These are phyloP conservation scores for Colletotrichum magnum DNA, from an alignment of 2,329 filamentous ascomycete species.

Conservation along the genomic window DNA sequence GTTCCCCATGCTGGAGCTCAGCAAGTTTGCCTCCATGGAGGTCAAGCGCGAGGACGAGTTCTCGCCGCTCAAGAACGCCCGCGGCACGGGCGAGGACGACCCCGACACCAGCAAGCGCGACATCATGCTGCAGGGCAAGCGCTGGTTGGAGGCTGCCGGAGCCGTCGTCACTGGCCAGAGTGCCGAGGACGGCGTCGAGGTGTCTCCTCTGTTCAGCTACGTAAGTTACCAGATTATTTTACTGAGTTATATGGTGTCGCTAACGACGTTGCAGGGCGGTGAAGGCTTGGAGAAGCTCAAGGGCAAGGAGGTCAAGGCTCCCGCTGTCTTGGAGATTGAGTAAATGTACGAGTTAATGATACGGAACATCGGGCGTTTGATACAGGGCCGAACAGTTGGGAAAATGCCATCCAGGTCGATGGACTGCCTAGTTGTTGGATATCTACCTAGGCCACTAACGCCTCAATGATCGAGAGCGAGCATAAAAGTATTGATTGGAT, in stretches of 20 bases:
- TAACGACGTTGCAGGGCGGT: slow-evolving; percentile 63
- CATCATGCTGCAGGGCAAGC: slow-evolving; percentile 89
- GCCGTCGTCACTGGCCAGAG: slow-evolving; percentile 78
- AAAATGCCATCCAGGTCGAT: slow-evolving; percentile 12
- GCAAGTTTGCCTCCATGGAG: slow-evolving; percentile 95
- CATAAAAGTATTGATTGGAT: slow-evolving; percentile 18
- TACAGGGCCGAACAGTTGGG: slow-evolving; percentile 11
- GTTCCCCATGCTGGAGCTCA: slow-evolving; percentile 88
- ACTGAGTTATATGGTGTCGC: slow-evolving; percentile 13
- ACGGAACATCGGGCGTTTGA: slow-evolving; percentile 27
- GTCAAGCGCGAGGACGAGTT: slow-evolving; percentile 98
- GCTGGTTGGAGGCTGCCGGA: slow-evolving; percentile 87
- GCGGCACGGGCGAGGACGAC: slow-evolving; percentile 90
- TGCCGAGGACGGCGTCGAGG: slow-evolving; percentile 80
- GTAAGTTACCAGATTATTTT: slow-evolving; percentile 70
- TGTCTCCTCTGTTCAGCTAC: slow-evolving; percentile 95
- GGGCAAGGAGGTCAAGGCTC: slow-evolving; percentile 67
- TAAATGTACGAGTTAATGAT: slow-evolving; percentile 42
- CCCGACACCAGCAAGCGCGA: slow-evolving; percentile 92
- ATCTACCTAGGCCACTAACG: slow-evolving; percentile 1
- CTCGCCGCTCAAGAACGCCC: slow-evolving; percentile 93
- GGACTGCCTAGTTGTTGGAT: background rate
- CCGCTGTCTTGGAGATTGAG: slow-evolving; percentile 65
- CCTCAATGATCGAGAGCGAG: background rate
- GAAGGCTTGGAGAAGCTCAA: slow-evolving; percentile 72